Evolutionary conservation across 352 stramenopile species (phyloP).

Genomic region (Phytopythium chamaehyphon): DNA sequence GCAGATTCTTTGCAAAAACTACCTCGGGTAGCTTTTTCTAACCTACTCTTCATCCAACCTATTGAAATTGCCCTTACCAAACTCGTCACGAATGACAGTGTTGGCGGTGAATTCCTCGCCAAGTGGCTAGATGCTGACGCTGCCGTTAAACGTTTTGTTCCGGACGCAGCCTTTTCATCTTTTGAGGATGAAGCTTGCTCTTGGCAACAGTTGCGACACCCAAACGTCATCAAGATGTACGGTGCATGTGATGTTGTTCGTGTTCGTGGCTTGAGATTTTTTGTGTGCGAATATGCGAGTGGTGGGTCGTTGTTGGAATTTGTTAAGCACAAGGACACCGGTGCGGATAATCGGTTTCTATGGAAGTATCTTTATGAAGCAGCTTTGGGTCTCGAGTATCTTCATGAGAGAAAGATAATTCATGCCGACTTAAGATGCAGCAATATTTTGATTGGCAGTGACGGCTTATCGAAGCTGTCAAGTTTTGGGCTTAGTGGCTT

Average conservation of each 20-base stretch:
- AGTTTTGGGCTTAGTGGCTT: slow-evolving; percentile 21
- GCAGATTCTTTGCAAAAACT: too few species aligned
- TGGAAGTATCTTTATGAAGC: slow-evolving; percentile 18
- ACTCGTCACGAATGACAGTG: too few species aligned
- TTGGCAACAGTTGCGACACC: slow-evolving; percentile 6
- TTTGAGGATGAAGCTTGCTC: slow-evolving; percentile 6
- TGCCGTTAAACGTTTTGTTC: slow-evolving; percentile 8
- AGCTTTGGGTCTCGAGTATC: slow-evolving; percentile 25
- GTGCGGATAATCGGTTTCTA: not conserved
- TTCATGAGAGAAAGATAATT: slow-evolving; percentile 20
- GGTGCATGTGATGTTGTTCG: not conserved
- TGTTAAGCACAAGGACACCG: not conserved
- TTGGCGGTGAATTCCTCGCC: slow-evolving; percentile 4
- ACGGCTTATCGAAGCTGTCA: slow-evolving; percentile 17
- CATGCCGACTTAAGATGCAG: slow-evolving; percentile 20
- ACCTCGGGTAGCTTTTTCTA: not conserved
- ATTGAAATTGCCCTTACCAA: too few species aligned
- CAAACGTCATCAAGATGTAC: slow-evolving; percentile 2
- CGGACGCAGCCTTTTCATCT: not conserved
- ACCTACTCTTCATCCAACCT: not conserved
- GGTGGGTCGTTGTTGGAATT: slow-evolving; percentile 18
- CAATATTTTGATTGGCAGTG: slow-evolving; percentile 23
- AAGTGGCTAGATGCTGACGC: slow-evolving; percentile 14
- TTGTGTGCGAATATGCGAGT: slow-evolving; percentile 16
- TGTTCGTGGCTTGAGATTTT: slow-evolving; percentile 6